phyloP scores from a whole-genome alignment of 2,329 filamentous ascomycete species.

The Berkeleyomyces rouxiae region DNA sequence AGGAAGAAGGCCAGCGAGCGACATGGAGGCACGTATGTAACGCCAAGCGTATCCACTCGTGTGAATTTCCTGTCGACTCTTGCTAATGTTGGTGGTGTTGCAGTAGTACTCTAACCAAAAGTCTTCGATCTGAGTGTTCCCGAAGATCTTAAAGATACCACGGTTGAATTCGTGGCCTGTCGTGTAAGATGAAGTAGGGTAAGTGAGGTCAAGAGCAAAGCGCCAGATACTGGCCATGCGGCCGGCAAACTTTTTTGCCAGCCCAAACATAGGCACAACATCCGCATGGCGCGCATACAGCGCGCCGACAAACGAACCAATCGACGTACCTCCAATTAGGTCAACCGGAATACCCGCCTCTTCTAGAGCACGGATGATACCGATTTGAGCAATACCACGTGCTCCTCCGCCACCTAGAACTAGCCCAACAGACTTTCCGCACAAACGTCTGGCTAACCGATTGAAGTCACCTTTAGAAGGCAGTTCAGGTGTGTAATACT shows the following conservation, averaged over 20 bases:
- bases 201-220: conserved; percentile 91
- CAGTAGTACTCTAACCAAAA: conserved; percentile 99
- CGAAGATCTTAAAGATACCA: conserved; percentile 96
- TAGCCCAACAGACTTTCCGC: conserved; percentile 84
- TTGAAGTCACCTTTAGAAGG: conserved; percentile 96
- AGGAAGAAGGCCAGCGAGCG: conserved; percentile 76
- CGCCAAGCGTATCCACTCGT: conserved; percentile 95
- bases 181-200: conserved; percentile 91
- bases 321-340: conserved; percentile 87
- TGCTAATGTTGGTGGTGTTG: conserved; percentile 98
- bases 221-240: conserved; percentile 99
- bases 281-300: conserved; percentile 93
- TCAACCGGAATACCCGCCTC: conserved; percentile 94
- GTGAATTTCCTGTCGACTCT: conserved; percentile 80
- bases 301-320: conserved; percentile 87
- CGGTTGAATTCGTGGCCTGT: conserved; percentile 98
- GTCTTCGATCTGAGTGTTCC: conserved; percentile 92
- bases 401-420: conserved; percentile 91
- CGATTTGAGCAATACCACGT: conserved; percentile 78
- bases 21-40: conserved; percentile 94
- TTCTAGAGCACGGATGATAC: conserved; percentile 86
- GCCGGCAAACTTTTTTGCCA: conserved; percentile 92
- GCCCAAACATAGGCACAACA: conserved; percentile 88
- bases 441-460: conserved; percentile 71
- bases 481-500: conserved; percentile 78